Conservation (phyloP, 192 early-diverging fungal species). For the Gigaspora rosea region DNA sequence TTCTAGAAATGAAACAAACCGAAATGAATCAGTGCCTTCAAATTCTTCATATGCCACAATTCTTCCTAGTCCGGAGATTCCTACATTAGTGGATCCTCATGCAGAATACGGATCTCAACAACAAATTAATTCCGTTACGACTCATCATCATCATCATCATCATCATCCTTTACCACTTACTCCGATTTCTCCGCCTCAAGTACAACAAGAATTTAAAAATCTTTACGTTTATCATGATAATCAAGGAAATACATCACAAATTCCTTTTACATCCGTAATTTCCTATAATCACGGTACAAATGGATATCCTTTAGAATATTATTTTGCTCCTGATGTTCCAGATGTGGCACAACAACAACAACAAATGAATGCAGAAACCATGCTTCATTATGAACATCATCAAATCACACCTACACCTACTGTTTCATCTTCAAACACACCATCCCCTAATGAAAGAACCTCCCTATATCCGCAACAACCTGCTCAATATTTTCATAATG, state of each 20-base stretch:
- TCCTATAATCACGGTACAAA: no score
- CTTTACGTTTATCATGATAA: slow-evolving; percentile 9
- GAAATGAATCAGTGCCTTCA: neutral
- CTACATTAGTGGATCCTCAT: neutral
- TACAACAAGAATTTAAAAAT: slow-evolving; percentile 3
- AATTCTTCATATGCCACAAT: neutral
- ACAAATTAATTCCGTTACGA: neutral
- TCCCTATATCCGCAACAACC: neutral
- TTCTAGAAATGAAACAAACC: no score
- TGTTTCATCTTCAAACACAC: neutral
- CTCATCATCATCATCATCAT: no score
- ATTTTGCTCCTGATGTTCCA: slow-evolving; percentile 20
- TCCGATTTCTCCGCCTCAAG: neutral
- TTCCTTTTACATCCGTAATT: neutral
- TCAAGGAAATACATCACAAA: neutral
- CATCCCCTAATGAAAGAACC: neutral
- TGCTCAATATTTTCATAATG: slow-evolving; percentile 10
- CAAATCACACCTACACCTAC: slow-evolving; percentile 9
- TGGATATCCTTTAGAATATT: slow-evolving; percentile 6
- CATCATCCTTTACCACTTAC: neutral
- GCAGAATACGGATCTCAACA: neutral
- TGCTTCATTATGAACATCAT: slow-evolving; percentile 22
- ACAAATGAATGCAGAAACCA: slow-evolving; percentile 13
- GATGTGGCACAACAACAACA: slow-evolving; percentile 25
- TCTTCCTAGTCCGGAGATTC: neutral